Evolutionary conservation across 495 filamentous ascomycete genomes (phyloP).

Genomic region (Hypomontagnella submonticulosa): DNA sequence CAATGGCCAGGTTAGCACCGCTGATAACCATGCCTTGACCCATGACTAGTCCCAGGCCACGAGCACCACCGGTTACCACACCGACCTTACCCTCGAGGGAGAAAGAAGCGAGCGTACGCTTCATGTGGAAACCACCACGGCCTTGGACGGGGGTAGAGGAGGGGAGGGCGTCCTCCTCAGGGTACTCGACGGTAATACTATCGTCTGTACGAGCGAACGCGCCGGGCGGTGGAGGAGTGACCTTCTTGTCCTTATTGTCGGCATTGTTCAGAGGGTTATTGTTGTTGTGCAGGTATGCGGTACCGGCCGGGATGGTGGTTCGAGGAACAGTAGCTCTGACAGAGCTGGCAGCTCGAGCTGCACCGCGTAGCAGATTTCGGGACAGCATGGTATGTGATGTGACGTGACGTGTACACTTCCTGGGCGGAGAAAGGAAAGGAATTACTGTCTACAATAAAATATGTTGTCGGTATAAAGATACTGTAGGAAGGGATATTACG

Average conservation of each 20-base stretch:
- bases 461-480: neutral
- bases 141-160: constrained; percentile 73
- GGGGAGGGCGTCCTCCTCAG: constrained; percentile 74
- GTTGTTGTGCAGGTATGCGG: constrained; percentile 42
- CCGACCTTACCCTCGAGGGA: constrained; percentile 81
- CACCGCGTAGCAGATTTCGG: constrained; percentile 37
- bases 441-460: constrained; percentile 3
- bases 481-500: no score
- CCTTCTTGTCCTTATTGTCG: constrained; percentile 45
- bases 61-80: constrained; percentile 86
- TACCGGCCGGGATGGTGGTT: constrained; percentile 31
- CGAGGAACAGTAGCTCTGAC: constrained; percentile 33
- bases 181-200: constrained; percentile 78
- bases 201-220: constrained; percentile 82
- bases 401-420: constrained; percentile 4
- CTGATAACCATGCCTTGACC: constrained; percentile 85
- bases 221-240: constrained; percentile 46
- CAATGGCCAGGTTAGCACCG: constrained; percentile 89
- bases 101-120: constrained; percentile 67
- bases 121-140: constrained; percentile 67
- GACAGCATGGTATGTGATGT: constrained; percentile 33
- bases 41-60: constrained; percentile 91
- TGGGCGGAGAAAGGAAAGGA: constrained; percentile 9
- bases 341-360: constrained; percentile 34
- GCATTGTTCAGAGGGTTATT: constrained; percentile 44